phyloP scores from a whole-genome alignment of 352 stramenopile genomes.

The Phytophthora podocarpi region DNA sequence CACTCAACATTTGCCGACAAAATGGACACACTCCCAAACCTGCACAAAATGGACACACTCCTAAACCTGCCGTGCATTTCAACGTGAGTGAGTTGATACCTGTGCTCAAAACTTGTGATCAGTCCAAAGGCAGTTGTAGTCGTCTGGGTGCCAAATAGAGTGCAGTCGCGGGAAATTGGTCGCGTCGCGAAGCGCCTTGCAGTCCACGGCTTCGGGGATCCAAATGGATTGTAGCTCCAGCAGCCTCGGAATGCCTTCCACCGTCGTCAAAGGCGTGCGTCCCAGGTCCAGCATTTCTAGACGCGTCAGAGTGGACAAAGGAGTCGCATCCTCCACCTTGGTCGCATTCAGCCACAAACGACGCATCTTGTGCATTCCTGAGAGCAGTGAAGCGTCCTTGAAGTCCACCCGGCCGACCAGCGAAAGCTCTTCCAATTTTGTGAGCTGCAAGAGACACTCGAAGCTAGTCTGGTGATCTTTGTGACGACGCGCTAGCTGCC shows the following conservation, averaged over 20 bases:
- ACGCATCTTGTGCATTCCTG: conserved; percentile 42
- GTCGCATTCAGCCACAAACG: conserved; percentile 56
- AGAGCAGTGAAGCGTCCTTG: conserved; percentile 49
- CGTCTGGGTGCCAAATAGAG: conserved; percentile 63
- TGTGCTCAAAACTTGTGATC: conserved; percentile 48
- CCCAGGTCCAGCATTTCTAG: conserved; percentile 57
- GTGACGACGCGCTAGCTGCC: conserved; percentile 45
- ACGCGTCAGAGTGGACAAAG: conserved; percentile 36
- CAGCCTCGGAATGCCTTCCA: conserved; percentile 41
- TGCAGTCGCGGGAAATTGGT: conserved; percentile 49
- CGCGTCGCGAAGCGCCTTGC: conserved; percentile 44
- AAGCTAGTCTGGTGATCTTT: conserved; percentile 49
- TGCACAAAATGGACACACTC: background rate
- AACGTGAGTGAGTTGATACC: background rate
- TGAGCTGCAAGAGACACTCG: conserved; percentile 43
- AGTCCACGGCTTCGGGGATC: conserved; percentile 51
- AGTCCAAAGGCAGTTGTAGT: conserved; percentile 72
- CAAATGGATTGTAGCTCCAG: conserved; percentile 51
- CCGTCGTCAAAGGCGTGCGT: conserved; percentile 48
- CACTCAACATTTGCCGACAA: no score
- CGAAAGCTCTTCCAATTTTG: conserved; percentile 49
- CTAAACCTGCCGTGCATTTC: conserved; percentile 1
- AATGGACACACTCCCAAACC: no score
- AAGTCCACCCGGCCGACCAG: conserved; percentile 66
- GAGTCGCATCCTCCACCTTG: conserved; percentile 46